phyloP scores from a whole-genome alignment of 257 asterid genomes.

The Jacaranda copaia region DNA sequence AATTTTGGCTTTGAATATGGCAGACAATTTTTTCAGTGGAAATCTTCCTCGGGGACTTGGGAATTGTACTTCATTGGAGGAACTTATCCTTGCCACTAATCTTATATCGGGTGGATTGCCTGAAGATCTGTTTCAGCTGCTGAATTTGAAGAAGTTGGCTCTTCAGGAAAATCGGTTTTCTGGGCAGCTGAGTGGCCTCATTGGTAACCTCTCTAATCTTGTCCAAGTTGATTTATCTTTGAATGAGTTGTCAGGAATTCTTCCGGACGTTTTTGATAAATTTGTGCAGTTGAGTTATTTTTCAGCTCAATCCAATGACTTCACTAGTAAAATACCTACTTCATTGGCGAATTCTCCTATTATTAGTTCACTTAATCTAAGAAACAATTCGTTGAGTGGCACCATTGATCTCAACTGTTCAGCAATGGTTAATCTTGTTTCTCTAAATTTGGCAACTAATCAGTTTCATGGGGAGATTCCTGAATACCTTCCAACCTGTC shows the following conservation, averaged over 20 bases:
- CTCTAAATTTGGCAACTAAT: conserved; percentile 77
- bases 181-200: conserved; percentile 53
- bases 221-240: conserved; percentile 60
- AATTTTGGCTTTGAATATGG: conserved; percentile 51
- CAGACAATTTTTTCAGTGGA: conserved; percentile 56
- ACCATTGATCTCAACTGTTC: conserved; percentile 68
- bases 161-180: conserved; percentile 66
- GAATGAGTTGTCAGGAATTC: conserved; percentile 58
- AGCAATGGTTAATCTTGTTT: conserved; percentile 71
- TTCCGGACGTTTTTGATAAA: conserved; percentile 68
- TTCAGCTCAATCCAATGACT: conserved; percentile 72
- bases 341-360: conserved; percentile 70
- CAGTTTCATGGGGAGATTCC: conserved; percentile 66
- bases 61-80: conserved; percentile 58
- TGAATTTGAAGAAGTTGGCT: conserved; percentile 47
- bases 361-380: conserved; percentile 56
- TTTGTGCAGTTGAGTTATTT: conserved; percentile 52
- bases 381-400: conserved; percentile 73
- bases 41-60: conserved; percentile 57
- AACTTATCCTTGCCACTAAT: conserved; percentile 59
- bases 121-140: conserved; percentile 61
- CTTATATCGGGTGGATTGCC: conserved; percentile 62
- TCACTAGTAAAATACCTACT: conserved; percentile 61
- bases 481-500: conserved; percentile 62
- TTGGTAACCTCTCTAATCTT: conserved; percentile 76